phyloP scores from a whole-genome alignment of 2,329 filamentous ascomycete genomes.

The Apiospora sp. region DNA sequence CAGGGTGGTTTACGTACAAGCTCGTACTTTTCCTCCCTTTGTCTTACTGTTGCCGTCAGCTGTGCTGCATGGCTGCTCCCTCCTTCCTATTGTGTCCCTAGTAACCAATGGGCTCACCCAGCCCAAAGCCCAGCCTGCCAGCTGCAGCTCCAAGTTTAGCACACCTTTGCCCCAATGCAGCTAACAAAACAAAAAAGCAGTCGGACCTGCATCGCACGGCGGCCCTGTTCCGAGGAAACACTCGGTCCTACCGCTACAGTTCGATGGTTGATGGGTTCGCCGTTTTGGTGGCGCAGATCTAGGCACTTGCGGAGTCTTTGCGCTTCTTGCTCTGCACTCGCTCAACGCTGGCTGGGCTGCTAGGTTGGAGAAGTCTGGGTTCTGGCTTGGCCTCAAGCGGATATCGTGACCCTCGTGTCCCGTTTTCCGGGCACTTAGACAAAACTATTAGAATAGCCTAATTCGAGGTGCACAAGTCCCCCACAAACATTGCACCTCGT shows the following conservation, averaged over 20 bases:
- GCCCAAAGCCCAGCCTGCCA: neutral
- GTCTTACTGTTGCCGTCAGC: slow-evolving; percentile 15
- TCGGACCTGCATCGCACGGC: slow-evolving; percentile 5
- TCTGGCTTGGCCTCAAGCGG: slow-evolving; percentile 1
- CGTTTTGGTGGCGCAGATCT: slow-evolving; percentile 1
- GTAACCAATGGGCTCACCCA: neutral
- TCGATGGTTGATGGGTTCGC: neutral
- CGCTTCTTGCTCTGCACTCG: neutral
- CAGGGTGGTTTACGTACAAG: neutral
- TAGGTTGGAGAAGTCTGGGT: neutral
- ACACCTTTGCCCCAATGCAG: neutral
- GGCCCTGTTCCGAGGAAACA: slow-evolving; percentile 9
- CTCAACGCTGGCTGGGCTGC: neutral
- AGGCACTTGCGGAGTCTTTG: neutral
- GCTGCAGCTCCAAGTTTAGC: neutral
- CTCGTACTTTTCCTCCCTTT: neutral
- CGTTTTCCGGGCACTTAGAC: slow-evolving; percentile 5
- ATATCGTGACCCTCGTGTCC: slow-evolving; percentile 1
- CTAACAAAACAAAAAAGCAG: neutral
- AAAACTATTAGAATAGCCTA: neutral
- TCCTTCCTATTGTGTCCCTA: slow-evolving; percentile 4
- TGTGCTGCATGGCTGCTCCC: slow-evolving; percentile 9
- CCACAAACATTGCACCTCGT: slow-evolving; percentile 2
- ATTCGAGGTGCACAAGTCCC: neutral
- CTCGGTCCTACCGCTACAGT: neutral